These are phyloP conservation scores for Plasmopara halstedii DNA, from an alignment of 352 stramenopile genomes.

Conservation along the genomic window DNA sequence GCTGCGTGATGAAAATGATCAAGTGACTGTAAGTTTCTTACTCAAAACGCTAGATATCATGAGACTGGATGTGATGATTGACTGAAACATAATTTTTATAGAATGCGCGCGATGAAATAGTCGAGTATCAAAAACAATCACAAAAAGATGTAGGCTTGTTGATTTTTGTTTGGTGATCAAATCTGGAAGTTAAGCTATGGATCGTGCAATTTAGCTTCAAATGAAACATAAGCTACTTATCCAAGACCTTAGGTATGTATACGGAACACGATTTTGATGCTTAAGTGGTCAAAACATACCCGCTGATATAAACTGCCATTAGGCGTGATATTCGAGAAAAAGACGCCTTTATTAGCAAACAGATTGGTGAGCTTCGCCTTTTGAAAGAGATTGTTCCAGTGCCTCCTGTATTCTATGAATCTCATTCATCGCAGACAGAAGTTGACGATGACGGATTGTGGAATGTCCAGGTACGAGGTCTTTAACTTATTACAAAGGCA, in stretches of 20 bases:
- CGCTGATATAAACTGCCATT: not conserved
- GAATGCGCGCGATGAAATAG: conserved; percentile 40
- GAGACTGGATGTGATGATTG: not conserved
- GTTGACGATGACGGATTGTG: conserved; percentile 71
- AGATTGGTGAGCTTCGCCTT: conserved; percentile 35
- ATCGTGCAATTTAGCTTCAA: conserved; percentile 18
- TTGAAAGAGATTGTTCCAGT: conserved; percentile 27
- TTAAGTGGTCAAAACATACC: no score
- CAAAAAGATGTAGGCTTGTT: conserved; percentile 30
- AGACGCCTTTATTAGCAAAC: conserved; percentile 35
- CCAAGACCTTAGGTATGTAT: conserved; percentile 41
- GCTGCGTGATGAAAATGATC: conserved; percentile 24
- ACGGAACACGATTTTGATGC: not conserved
- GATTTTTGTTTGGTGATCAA: not conserved
- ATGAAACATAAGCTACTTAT: conserved; percentile 43
- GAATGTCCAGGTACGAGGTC: conserved; percentile 38
- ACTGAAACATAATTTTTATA: conserved; percentile 1
- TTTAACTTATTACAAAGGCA: no score
- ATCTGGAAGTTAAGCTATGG: not conserved
- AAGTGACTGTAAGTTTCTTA: conserved; percentile 24
- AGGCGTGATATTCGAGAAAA: conserved; percentile 42
- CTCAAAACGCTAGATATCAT: not conserved
- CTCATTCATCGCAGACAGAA: conserved; percentile 38
- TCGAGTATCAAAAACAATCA: conserved; percentile 32
- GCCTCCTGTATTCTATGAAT: conserved; percentile 6